These are phyloP conservation scores for Gossypium rotundifolium DNA, from an alignment of 345 rosid genomes.

Conservation along the genomic window DNA sequence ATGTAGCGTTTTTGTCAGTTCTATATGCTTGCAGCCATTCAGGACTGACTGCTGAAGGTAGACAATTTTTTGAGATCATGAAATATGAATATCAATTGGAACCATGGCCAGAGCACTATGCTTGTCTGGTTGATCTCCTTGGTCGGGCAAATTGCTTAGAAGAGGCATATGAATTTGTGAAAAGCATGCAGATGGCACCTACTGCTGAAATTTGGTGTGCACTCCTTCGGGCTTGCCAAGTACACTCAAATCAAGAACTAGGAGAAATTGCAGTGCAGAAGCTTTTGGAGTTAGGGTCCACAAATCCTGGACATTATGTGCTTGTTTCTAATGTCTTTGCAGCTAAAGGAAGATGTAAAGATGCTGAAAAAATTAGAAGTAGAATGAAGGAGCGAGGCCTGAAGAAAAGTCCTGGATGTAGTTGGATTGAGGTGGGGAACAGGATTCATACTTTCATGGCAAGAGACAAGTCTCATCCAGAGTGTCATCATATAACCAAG, in stretches of 20 bases:
- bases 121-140: conserved; percentile 78
- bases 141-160: conserved; percentile 66
- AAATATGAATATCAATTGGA: conserved; percentile 48
- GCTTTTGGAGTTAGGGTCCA: conserved; percentile 48
- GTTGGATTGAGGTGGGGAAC: conserved; percentile 74
- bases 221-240: conserved; percentile 65
- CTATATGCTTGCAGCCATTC: conserved; percentile 84
- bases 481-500: conserved; percentile 43
- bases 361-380: conserved; percentile 54
- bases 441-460: conserved; percentile 68
- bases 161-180: conserved; percentile 67
- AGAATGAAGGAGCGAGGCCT: conserved; percentile 67
- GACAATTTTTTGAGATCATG: conserved; percentile 52
- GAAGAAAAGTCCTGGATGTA: conserved; percentile 61
- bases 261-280: conserved; percentile 63
- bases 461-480: conserved; percentile 76
- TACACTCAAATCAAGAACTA: conserved; percentile 59
- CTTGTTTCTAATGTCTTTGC: conserved; percentile 78
- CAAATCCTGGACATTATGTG: conserved; percentile 76
- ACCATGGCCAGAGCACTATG: conserved; percentile 88
- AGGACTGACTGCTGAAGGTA: conserved; percentile 66
- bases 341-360: conserved; percentile 62
- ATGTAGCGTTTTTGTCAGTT: conserved; percentile 67
- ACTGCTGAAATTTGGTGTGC: conserved; percentile 88
- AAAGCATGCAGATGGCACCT: conserved; percentile 55